Evolutionary conservation across 495 filamentous ascomycete species (phyloP).

Genomic region (Hyaloscypha bicolor): DNA sequence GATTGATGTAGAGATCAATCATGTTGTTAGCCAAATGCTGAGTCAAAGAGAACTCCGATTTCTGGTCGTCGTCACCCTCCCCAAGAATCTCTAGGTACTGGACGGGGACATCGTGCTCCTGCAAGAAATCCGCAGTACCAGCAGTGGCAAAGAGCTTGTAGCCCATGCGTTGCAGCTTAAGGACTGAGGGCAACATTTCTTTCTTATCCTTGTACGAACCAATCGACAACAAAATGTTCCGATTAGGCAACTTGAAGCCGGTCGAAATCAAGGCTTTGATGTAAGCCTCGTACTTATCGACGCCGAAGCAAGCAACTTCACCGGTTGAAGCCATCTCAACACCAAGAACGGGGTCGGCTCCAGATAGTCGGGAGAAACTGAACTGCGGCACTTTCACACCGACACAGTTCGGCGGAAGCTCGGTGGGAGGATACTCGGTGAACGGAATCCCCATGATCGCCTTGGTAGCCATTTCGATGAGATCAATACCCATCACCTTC

Average conservation of each 20-base stretch:
- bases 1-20: constrained; percentile 97
- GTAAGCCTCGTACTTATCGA: constrained; percentile 96
- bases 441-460: constrained; percentile 89
- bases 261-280: constrained; percentile 94
- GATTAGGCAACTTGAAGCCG: constrained; percentile 94
- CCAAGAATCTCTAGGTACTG: constrained; percentile 88
- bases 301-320: constrained; percentile 95
- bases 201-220: constrained; percentile 97
- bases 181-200: constrained; percentile 92
- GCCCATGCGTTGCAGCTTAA: constrained; percentile 82
- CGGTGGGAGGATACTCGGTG: constrained; percentile 74
- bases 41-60: constrained; percentile 93
- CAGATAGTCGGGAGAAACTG: constrained; percentile 95
- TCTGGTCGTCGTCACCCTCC: constrained; percentile 70
- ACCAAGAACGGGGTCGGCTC: constrained; percentile 93
- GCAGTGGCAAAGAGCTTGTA: constrained; percentile 96
- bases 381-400: constrained; percentile 99
- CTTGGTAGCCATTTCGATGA: constrained; percentile 99
- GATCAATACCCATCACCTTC: constrained; percentile 97
- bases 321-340: constrained; percentile 99
- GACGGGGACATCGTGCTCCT: constrained; percentile 85
- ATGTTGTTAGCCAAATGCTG: constrained; percentile 95
- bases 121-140: constrained; percentile 93
- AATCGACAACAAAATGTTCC: constrained; percentile 92
- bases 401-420: constrained; percentile 78